Evolutionary conservation across 352 stramenopile species (phyloP), one percentile per base, ranked within the genome.

Genomic region (Globisporangium middletonii): DNA sequence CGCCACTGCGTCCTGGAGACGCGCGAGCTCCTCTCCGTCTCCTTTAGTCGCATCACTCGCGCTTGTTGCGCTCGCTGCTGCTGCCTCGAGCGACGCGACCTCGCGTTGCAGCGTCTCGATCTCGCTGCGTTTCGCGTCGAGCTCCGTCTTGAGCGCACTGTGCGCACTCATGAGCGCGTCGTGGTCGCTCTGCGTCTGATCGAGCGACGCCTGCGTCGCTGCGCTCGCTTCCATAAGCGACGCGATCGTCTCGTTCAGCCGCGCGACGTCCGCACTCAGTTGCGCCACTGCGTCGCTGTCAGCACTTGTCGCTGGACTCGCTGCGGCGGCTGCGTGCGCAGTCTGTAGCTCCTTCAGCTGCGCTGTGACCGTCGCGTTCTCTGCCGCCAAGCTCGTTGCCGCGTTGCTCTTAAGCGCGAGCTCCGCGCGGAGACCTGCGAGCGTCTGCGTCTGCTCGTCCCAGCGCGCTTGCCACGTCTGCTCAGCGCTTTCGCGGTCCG

Each of bases 391-490:
- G 9, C 12, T 28, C 18, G 56, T 37, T n/a, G 48, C 56, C 16
- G 49, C 38, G 19, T 50, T 38, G n/a, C 35, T 26, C 18, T 56
- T 62, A 16, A 37, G 18, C 3, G 43, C 41, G 12, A 64, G 42
- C 18, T 57, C 47, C 2, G 18, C 37, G 46, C 35, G 53, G 26
- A 51, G 44, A 12, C 38, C 41, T 9, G 33, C 54, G 47, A 58
- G 16, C 1, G 19, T 26, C 7, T 53, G n/a, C 18, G 4, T 49
- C 23, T 66, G 60, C 23, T 61, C 60, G 30, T 48, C 43, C 60
- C 60, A 66, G 26, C 55, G 60, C 7, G 47, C 18, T 26, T 58
- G 60, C 60, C 53, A 61, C 15, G 55, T 37, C 16, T 50, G 4
- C 38, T 51, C 53, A 0, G 56, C 26, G 16, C 30, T 19, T 4